Base-by-base conservation (phyloP, 352 stramenopile genomes). In the Discostella stelligera region DNA sequence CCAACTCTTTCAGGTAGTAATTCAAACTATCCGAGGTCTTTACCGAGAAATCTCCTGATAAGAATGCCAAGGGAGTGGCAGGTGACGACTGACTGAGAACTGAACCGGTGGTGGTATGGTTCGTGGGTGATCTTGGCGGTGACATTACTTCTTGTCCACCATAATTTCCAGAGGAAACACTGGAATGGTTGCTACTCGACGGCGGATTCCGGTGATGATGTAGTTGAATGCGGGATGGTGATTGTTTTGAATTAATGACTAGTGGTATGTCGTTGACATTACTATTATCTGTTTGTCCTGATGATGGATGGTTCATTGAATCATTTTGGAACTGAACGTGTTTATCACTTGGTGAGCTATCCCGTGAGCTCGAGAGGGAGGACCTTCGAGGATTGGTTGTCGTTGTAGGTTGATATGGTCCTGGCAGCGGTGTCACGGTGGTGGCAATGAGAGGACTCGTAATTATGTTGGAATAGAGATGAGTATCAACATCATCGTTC, bases 21-120 rank as follows among this genome's bases (percentile, higher is more conserved):
- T 46, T 71, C 37, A 80, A 58, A 52, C 21, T 74, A 46, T 74
- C 64, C 39, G 16, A 58, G 23, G 71, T 70, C 60, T 74, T 80
- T 23, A 65, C 25, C 30, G 41, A 71, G 23, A 72, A 48, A 39
- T 62, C 20, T 39, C 50, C 54, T 10, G 64, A 74, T 64, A 80
- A 60, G 27, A 80, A 77, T 23, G 59, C 62, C 1, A 77, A 49
- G 0, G 64, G 65, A 30, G 64, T 70, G 16, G 44, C 18, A 25
- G 8, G 5, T 46, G 14, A 56, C 9, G 52, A 14, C 23, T 59
- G 48, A 49, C 39, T 56, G 27, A 48, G 7, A 14, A 44, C 37
- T 44, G 37, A 44, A 44, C 37, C 37, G 37, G 2, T 44, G 37
- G 7, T 44, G 37, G 7, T 49, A 66, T 73, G 4, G 55, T 50